A percentile compares a stretch with the other conserved stretches of the same genome.
phyloP scores from a whole-genome alignment of 805 yeast genomes.

The Candida broadrunensis region DNA sequence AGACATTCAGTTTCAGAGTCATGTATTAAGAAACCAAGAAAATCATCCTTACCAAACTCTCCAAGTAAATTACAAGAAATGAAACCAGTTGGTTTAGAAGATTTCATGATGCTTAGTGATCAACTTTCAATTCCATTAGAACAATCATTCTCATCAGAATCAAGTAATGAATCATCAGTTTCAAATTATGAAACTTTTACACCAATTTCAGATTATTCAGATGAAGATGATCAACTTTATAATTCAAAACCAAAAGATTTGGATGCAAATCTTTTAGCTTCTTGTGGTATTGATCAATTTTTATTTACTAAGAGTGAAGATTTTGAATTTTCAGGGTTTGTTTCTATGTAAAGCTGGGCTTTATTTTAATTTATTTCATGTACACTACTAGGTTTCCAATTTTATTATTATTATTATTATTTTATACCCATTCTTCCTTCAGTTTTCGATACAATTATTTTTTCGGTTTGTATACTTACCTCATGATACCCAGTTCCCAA shows the following conservation, averaged over 20 bases:
- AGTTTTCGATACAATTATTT: not conserved
- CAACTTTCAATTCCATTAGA: conserved; percentile 12
- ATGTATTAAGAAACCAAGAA: conserved; percentile 6
- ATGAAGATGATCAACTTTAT: conserved; percentile 11
- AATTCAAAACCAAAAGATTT: conserved; percentile 7
- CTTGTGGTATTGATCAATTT: conserved; percentile 20
- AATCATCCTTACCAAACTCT: conserved; percentile 1
- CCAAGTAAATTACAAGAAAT: not conserved
- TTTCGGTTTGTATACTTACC: not conserved
- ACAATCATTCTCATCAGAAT: not conserved
- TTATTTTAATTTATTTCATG: not conserved
- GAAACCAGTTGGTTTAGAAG: conserved; percentile 21
- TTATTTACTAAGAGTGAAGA: conserved; percentile 22
- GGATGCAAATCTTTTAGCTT: conserved; percentile 5
- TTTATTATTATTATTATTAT: not conserved
- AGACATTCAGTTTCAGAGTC: conserved; percentile 23
- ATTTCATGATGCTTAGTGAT: conserved; percentile 24
- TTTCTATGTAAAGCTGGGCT: not conserved
- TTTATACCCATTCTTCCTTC: not conserved
- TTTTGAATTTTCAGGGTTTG: conserved; percentile 17
- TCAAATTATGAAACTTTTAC: conserved; percentile 11
- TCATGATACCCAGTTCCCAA: not conserved
- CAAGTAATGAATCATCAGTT: not conserved
- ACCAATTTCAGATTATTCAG: conserved; percentile 21
- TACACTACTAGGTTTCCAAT: not conserved